phyloP scores from a whole-genome alignment of 2,329 filamentous ascomycete genomes.

The Neonectria hederae region DNA sequence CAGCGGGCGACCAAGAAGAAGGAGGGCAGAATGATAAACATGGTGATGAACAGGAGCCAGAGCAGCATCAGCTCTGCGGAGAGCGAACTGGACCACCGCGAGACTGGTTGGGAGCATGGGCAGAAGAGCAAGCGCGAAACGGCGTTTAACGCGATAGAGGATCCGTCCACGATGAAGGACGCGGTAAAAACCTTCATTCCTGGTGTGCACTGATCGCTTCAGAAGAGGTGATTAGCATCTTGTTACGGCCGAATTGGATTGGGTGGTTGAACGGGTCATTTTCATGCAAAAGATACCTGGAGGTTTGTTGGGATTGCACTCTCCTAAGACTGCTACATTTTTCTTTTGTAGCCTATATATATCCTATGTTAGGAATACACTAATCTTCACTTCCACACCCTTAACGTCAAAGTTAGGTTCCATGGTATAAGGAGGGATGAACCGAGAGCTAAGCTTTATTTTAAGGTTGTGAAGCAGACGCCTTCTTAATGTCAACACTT shows the following conservation, averaged over 20 bases:
- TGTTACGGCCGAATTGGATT: conserved; percentile 30
- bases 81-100: conserved; percentile 60
- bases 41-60: conserved; percentile 67
- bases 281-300: conserved; percentile 34
- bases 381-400: neutral
- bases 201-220: conserved; percentile 31
- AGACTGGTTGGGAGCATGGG: conserved; percentile 50
- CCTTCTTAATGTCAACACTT: too few species aligned
- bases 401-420: neutral
- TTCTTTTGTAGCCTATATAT: conserved; percentile 7
- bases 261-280: conserved; percentile 15
- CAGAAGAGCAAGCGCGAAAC: conserved; percentile 63
- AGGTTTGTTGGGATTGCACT: conserved; percentile 13
- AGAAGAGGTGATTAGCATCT: conserved; percentile 23
- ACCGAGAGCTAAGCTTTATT: neutral
- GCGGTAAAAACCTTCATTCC: conserved; percentile 43
- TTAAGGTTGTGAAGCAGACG: neutral
- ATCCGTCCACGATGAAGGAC: conserved; percentile 57
- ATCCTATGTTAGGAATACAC: neutral
- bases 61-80: conserved; percentile 63
- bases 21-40: conserved; percentile 59
- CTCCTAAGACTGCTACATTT: neutral
- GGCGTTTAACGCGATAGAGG: conserved; percentile 60
- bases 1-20: conserved; percentile 80
- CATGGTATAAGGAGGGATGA: neutral